A percentile compares a stretch with the other conserved stretches of the same genome.
Conservation (phyloP, 805 yeast species). For the Wickerhamiella kurtzmanii region DNA sequence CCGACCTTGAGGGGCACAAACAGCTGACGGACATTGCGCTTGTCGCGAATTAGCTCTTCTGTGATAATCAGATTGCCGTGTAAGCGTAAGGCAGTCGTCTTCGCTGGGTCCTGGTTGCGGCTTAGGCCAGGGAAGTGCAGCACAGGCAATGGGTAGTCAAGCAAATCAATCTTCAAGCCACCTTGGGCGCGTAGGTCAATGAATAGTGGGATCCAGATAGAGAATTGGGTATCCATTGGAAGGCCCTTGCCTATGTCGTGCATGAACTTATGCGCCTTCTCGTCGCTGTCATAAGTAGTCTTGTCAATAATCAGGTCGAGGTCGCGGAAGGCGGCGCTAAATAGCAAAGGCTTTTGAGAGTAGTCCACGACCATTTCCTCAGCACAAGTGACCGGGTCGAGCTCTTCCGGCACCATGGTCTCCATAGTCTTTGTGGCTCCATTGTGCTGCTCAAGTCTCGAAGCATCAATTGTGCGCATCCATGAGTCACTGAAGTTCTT, state of each 20-base stretch:
- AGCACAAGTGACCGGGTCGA: conserved; percentile 28
- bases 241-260: conserved; percentile 69
- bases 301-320: conserved; percentile 35
- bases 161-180: conserved; percentile 25
- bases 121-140: conserved; percentile 50
- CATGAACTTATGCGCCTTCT: conserved; percentile 46
- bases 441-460: conserved; percentile 17
- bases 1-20: conserved; percentile 47
- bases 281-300: conserved; percentile 38
- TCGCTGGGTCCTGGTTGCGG: conserved; percentile 23
- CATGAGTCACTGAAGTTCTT: conserved; percentile 49
- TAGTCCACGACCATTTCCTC: conserved; percentile 37
- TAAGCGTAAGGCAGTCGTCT: conserved; percentile 25
- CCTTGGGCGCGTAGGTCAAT: conserved; percentile 28
- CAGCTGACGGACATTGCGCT: conserved; percentile 43
- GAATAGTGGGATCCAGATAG: conserved; percentile 53
- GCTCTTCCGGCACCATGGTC: conserved; percentile 20
- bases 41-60: conserved; percentile 44
- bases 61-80: conserved; percentile 56
- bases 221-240: conserved; percentile 56
- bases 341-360: conserved; percentile 38
- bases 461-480: conserved; percentile 46
- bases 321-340: conserved; percentile 37
- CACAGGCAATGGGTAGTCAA: conserved; percentile 82
- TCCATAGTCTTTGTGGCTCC: conserved; percentile 31